These are phyloP conservation scores for Phytophthora cryptogea DNA, from an alignment of 352 stramenopile species.

Conservation along the genomic window DNA sequence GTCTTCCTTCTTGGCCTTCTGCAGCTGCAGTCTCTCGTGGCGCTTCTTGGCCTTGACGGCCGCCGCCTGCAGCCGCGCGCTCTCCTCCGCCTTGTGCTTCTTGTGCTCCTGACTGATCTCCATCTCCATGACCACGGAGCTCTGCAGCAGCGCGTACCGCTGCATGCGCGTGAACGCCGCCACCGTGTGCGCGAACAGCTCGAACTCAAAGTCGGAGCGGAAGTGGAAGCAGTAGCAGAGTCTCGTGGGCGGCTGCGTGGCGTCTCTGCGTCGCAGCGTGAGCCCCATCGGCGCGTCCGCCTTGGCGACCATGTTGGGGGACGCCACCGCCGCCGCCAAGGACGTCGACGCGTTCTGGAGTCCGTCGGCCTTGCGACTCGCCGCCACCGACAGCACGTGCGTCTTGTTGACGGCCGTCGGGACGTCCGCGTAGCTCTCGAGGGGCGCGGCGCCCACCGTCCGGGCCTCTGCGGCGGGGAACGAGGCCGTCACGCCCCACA, in stretches of 20 bases:
- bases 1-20: constrained; percentile 12
- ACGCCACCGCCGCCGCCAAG: constrained; percentile 20
- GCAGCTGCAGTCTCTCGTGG: constrained; percentile 10
- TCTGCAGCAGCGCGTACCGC: constrained; percentile 50
- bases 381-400: constrained; percentile 13
- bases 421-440: constrained; percentile 17
- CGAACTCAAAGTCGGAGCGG: constrained; percentile 54
- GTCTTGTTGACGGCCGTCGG: constrained; percentile 16
- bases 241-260: constrained; percentile 5
- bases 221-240: constrained; percentile 78
- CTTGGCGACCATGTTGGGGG: constrained; percentile 15
- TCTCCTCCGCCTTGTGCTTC: constrained; percentile 18
- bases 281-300: constrained; percentile 1
- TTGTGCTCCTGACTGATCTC: constrained; percentile 46
- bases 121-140: constrained; percentile 60
- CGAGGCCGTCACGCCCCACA: constrained; percentile 48
- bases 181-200: constrained; percentile 49
- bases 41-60: constrained; percentile 23
- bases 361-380: constrained; percentile 2
- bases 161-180: constrained; percentile 44
- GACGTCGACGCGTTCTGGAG: constrained; percentile 4
- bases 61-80: constrained; percentile 11
- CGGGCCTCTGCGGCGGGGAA: constrained; percentile 11
- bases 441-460: constrained; percentile 19
- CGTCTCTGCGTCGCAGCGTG: constrained; percentile 8